Base-by-base conservation (phyloP, 305 asterid genomes). In the Fraxinus xanthoxyloides region DNA sequence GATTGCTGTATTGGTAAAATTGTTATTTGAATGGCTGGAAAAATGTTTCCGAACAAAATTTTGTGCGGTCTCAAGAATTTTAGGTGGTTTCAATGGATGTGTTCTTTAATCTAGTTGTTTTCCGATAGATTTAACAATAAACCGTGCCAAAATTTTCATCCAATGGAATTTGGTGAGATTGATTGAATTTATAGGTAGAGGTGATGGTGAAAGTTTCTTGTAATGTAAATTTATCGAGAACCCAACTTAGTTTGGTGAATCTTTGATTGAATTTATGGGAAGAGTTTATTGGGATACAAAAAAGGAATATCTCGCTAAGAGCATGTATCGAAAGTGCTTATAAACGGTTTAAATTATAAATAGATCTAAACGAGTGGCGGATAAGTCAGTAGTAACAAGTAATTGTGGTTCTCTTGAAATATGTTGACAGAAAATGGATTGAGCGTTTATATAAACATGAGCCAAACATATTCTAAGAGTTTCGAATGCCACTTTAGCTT, bases 401-500 rank as follows among this genome's bases (percentile, higher is more conserved):
- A n/a, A 7, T 54, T n/a, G 63, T n/a, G 3, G 9, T n/a, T 54
- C 63, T n/a, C 63, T 54, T n/a, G 26, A 51, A 51, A 51, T n/a
- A 51, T 51, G 63, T n/a, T 3, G 9, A 51, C 9, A 0, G 63
- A 51, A 51, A 51, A 51, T 51, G 63, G 23, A 19, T 51, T 17
- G 63, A n/a, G 9, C 8, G 3, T 51, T 17, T 51, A 17, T 51
- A 17, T 51, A n/a, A 51, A 17, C 24, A n/a, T 5, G 63, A 51
- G 63, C 63, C 63, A 17, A 51, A 51, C 63, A 51, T 51, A 5
- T 4, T 54, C 77, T 78, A 78, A 81, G 82, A 77, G 80, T 80
- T 77, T 83, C 87, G 83, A 85, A 83, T 85, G 89, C 84, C 85
- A 70, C 72, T 24, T 24, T 24, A 26, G 72, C 32, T 24, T 61